Percentiles rank a stretch among this genome's conserved stretches.
Evolutionary conservation across 345 rosid genomes (phyloP).

Genomic region (Citrus reticulata): DNA sequence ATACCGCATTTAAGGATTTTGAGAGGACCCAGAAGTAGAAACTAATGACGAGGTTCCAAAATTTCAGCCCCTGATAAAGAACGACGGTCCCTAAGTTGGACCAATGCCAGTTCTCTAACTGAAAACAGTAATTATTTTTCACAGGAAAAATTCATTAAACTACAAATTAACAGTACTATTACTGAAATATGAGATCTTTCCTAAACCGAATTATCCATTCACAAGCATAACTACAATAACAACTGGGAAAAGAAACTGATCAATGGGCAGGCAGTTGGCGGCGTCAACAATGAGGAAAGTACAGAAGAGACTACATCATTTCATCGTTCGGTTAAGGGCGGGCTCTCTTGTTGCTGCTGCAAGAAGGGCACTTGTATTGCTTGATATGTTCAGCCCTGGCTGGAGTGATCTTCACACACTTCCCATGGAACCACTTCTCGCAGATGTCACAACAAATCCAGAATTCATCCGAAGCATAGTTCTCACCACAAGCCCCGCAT

Average conservation of each 20-base stretch:
- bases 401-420: slow-evolving; percentile 67
- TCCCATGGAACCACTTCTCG: slow-evolving; percentile 76
- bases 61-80: not conserved
- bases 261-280: slow-evolving; percentile 2
- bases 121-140: not conserved
- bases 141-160: not conserved
- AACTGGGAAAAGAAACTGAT: slow-evolving; percentile 12
- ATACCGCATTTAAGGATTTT: too few relatives aligned
- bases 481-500: slow-evolving; percentile 74
- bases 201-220: slow-evolving; percentile 11
- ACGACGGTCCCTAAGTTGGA: not conserved
- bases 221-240: slow-evolving; percentile 10
- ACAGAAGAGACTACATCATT: slow-evolving; percentile 1
- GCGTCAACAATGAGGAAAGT: not conserved
- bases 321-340: slow-evolving; percentile 31
- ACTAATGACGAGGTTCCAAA: not conserved
- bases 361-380: slow-evolving; percentile 66
- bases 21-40: not conserved
- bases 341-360: slow-evolving; percentile 70
- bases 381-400: slow-evolving; percentile 66
- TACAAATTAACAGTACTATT: not conserved
- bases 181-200: slow-evolving; percentile 6
- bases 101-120: too few relatives aligned
- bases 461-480: slow-evolving; percentile 67
- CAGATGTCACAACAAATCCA: slow-evolving; percentile 86